phyloP scores from a whole-genome alignment of 2,329 filamentous ascomycete genomes.

The Samsoniella hepiali region DNA sequence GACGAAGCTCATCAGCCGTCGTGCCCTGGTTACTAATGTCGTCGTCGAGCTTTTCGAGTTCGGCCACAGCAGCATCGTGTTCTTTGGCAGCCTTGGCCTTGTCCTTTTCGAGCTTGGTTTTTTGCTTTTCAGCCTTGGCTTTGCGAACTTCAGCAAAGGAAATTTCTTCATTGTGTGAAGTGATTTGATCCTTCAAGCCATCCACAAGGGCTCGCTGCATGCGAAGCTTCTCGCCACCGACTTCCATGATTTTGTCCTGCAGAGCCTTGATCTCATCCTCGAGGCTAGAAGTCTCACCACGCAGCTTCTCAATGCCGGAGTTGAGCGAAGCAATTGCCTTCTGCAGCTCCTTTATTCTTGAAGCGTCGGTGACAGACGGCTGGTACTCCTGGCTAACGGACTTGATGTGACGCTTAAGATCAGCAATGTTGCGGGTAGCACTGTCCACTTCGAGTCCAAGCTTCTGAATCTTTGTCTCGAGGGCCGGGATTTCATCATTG shows the following conservation, averaged over 20 bases:
- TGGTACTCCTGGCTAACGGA: conserved; percentile 80
- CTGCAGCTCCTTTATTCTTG: conserved; percentile 66
- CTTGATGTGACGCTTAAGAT: conserved; percentile 79
- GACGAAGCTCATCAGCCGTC: conserved; percentile 69
- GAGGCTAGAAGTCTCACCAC: conserved; percentile 79
- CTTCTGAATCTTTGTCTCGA: conserved; percentile 92
- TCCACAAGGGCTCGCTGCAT: conserved; percentile 90
- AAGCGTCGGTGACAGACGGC: conserved; percentile 76
- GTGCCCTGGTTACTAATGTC: conserved; percentile 76
- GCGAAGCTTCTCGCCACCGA: conserved; percentile 89
- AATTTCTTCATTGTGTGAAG: conserved; percentile 73
- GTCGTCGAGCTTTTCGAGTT: conserved; percentile 73
- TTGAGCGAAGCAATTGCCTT: conserved; percentile 74
- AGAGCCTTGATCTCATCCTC: conserved; percentile 90
- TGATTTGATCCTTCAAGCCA: conserved; percentile 79
- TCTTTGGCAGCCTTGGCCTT: conserved; percentile 76
- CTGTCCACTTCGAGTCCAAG: conserved; percentile 85
- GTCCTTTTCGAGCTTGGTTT: conserved; percentile 81
- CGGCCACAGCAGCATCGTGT: conserved; percentile 64
- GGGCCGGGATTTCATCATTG: conserved; percentile 72
- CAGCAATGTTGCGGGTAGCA: conserved; percentile 75
- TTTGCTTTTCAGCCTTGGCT: conserved; percentile 92
- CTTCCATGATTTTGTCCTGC: conserved; percentile 97
- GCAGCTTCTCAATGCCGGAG: conserved; percentile 75
- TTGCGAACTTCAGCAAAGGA: conserved; percentile 84